These are phyloP conservation scores for Fusarium sacchari DNA, from an alignment of 2,329 filamentous ascomycete genomes.

Conservation along the genomic window DNA sequence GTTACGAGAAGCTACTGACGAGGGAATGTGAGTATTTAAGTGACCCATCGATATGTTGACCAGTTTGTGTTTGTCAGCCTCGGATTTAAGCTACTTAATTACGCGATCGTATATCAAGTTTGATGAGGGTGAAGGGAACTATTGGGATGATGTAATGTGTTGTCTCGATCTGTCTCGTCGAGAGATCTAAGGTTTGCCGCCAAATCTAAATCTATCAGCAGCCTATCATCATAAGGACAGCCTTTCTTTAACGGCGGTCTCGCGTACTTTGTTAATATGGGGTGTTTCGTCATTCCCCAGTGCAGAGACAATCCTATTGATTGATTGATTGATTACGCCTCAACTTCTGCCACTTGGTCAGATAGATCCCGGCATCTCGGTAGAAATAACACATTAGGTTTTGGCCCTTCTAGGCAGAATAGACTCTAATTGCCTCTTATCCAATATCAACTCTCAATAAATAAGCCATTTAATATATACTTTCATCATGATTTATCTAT, in stretches of 20 bases:
- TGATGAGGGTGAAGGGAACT: not conserved
- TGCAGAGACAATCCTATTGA: too few species aligned
- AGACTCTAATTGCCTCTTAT: too few species aligned
- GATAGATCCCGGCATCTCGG: too few species aligned
- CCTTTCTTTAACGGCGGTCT: not conserved
- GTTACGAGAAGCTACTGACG: not conserved
- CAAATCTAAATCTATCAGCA: not conserved
- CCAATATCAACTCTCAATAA: too few species aligned
- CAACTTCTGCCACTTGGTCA: too few species aligned
- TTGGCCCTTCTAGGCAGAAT: too few species aligned
- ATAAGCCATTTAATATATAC: too few species aligned
- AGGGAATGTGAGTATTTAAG: not conserved
- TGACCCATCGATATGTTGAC: not conserved
- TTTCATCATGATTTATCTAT: too few species aligned
- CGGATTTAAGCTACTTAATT: not conserved
- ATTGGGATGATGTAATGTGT: not conserved
- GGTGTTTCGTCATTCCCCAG: too few species aligned
- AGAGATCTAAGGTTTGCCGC: not conserved
- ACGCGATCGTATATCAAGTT: not conserved
- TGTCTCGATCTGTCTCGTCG: not conserved
- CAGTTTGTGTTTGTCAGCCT: not conserved
- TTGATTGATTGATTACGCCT: too few species aligned
- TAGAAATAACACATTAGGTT: too few species aligned
- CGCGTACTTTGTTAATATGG: not conserved
- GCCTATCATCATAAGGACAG: not conserved